Percentiles rank a stretch among this genome's conserved stretches.
These are phyloP conservation scores for Cyberlindnera xishuangbannaensis DNA, from an alignment of 805 yeast species.

Conservation along the genomic window DNA sequence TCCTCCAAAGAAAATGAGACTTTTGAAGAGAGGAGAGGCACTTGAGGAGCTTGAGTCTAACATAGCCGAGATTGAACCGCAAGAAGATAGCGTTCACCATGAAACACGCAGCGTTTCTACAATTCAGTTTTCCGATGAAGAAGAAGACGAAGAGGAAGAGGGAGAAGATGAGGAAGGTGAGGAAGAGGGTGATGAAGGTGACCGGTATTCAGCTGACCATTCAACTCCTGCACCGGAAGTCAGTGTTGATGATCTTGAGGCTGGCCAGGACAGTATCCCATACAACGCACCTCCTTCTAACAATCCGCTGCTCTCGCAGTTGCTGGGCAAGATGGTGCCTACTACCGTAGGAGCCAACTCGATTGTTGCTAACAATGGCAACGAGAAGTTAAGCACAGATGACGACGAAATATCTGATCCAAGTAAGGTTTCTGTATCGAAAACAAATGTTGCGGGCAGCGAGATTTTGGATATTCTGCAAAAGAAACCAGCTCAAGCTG, in stretches of 20 bases:
- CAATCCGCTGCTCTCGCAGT: conserved; percentile 1
- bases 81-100: conserved; percentile 1
- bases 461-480: too few relatives aligned
- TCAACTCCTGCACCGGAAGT: conserved; percentile 1
- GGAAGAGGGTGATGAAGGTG: not conserved
- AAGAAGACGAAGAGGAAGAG: conserved; percentile 6
- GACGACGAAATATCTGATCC: not conserved
- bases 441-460: too few relatives aligned
- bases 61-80: not conserved
- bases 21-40: conserved; percentile 33
- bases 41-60: conserved; percentile 18
- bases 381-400: not conserved
- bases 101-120: conserved; percentile 15
- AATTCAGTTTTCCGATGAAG: conserved; percentile 18
- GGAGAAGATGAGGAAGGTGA: conserved; percentile 3
- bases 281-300: conserved; percentile 1
- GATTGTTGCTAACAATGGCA: too few relatives aligned
- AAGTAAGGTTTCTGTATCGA: too few relatives aligned
- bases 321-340: conserved; percentile 1
- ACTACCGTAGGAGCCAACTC: too few relatives aligned
- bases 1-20: conserved; percentile 27
- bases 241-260: too few relatives aligned
- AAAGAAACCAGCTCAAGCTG: not conserved
- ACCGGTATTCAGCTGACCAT: not conserved
- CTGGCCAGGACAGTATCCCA: not conserved